A percentile compares a stretch with the other conserved stretches of the same genome.
These are phyloP conservation scores for Cercospora nicotianae DNA, from an alignment of 2,329 filamentous ascomycete species.

Conservation along the genomic window DNA sequence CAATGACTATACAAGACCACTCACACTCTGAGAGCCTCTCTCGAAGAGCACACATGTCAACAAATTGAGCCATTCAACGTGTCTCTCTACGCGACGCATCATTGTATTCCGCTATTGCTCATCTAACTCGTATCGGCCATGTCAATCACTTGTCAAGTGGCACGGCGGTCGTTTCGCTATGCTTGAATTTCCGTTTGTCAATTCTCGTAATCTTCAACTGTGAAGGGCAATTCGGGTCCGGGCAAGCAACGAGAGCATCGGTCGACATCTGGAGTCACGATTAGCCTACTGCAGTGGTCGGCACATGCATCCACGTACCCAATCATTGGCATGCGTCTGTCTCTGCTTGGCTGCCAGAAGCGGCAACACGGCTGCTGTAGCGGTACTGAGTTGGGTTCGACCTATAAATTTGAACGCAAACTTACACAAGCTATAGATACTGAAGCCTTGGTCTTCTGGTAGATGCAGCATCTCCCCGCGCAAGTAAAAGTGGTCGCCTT, in stretches of 20 bases:
- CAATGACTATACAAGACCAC: neutral
- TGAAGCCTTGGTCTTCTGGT: slow-evolving; percentile 26
- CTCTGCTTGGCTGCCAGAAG: slow-evolving; percentile 29
- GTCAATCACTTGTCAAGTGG: neutral
- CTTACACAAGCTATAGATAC: slow-evolving; percentile 30
- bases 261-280: slow-evolving; percentile 18
- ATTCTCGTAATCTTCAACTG: slow-evolving; percentile 24
- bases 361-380: slow-evolving; percentile 26
- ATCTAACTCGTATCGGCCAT: neutral
- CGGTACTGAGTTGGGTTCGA: neutral
- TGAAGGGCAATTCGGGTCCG: slow-evolving; percentile 25
- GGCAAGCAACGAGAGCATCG: slow-evolving; percentile 28
- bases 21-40: neutral
- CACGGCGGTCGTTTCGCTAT: slow-evolving; percentile 28
- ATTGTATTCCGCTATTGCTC: neutral
- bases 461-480: slow-evolving; percentile 30
- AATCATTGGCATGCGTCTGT: slow-evolving; percentile 24
- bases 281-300: neutral
- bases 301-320: neutral
- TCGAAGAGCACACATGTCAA: neutral
- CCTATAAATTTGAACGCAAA: neutral
- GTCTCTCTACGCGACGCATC: neutral
- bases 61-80: neutral
- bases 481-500: slow-evolving; percentile 27
- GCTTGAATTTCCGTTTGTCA: slow-evolving; percentile 20